Base-by-base conservation (phyloP, 495 filamentous ascomycete species). In the Podospora pseudocomata region DNA sequence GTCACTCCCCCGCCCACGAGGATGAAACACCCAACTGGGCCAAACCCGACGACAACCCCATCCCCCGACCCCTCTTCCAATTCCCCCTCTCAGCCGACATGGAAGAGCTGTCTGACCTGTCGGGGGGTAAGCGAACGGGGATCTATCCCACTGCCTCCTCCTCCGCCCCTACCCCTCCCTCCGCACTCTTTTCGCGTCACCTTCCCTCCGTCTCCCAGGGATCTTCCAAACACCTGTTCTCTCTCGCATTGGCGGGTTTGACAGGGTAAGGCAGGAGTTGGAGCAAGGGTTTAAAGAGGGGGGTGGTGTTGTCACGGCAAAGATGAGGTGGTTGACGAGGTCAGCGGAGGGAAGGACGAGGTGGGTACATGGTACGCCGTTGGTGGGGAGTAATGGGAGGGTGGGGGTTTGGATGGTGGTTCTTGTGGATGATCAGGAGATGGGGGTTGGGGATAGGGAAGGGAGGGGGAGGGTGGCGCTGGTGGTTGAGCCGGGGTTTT, bases 331-430 rank as follows among this genome's bases (percentile, higher is more conserved):
- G 88, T 49, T 49, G 39, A 49, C 39, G 2, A 49, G 9, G n/a
- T 49, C 68, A 73, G 28, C 76, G 15, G 80, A 83, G 39, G 85
- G 85, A 1, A 80, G 85, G 27, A 77, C 80, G 15, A 76, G 85
- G 53, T 90, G 87, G 82, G 85, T 90, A 55, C 87, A 89, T 69
- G 87, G 86, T 74, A 89, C 86, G 39, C 87, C 88, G 13, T 75
- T 90, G 15, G 61, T 86, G 16, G 86, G 87, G 0, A 79, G 75
- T 34, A 83, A 89, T 67, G 83, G 85, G 18, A 77, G 81, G 11
- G 80, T 89, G 9, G 88, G 88, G 62, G 87, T 88, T 0, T 89
- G 86, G 87, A 87, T 90, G 85, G 80, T 90, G 19, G 83, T 89
- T 0, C 81, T 90, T 71, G 83, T 89, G 0, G 86, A 89, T 58